phyloP scores from a whole-genome alignment of 352 stramenopile genomes.

The Globisporangium sylvaticum region DNA sequence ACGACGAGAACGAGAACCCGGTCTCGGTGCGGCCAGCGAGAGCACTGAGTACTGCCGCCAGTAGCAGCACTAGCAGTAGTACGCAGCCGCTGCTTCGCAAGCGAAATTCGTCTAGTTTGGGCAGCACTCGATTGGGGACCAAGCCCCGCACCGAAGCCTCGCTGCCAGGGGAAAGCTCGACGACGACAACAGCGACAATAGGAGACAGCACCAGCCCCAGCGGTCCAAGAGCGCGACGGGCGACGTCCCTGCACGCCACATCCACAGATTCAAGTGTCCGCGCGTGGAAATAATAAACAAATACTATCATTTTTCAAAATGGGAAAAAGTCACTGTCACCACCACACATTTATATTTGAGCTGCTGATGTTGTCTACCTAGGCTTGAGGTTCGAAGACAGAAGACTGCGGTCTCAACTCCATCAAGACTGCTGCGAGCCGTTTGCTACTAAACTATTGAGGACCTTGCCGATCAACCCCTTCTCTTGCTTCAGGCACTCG shows the following conservation, averaged over 20 bases:
- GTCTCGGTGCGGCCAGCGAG: not conserved
- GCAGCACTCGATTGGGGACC: slow-evolving; percentile 6
- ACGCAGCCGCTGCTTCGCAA: slow-evolving; percentile 8
- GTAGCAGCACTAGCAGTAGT: not conserved
- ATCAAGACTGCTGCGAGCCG: slow-evolving; percentile 12
- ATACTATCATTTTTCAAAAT: not conserved
- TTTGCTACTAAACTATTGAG: slow-evolving; percentile 43
- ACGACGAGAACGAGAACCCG: slow-evolving; percentile 24
- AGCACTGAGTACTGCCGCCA: not conserved
- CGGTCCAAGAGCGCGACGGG: slow-evolving; percentile 1
- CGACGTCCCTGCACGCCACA: slow-evolving; percentile 8
- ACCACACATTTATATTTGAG: not conserved
- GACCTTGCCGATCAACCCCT: slow-evolving; percentile 59
- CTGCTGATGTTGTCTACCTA: not conserved
- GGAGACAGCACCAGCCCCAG: not conserved
- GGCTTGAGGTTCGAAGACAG: not conserved
- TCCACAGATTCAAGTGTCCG: slow-evolving; percentile 8
- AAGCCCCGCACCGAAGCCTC: slow-evolving; percentile 13
- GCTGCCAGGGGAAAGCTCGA: not conserved
- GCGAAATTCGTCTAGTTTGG: slow-evolving; percentile 17
- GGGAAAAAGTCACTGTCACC: not conserved
- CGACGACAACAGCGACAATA: not conserved
- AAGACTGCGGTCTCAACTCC: not conserved
- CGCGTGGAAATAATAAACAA: slow-evolving; percentile 7
- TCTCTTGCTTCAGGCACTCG: slow-evolving; percentile 65